Conservation (phyloP, 352 stramenopile species). For the Pythium aquatile region DNA sequence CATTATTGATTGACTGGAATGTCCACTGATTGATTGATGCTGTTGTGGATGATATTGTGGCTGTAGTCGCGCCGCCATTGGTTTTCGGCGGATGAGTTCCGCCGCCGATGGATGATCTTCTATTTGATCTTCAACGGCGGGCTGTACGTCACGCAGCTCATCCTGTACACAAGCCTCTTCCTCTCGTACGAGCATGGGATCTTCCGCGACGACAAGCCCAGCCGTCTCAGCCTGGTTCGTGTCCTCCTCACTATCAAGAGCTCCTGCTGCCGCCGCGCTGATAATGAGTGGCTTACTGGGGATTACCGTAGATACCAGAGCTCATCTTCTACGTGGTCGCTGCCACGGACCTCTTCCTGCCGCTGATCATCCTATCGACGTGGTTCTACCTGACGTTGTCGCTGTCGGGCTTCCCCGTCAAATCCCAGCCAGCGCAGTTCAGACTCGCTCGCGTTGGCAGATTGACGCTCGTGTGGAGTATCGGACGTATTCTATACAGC, state of each 20-base stretch:
- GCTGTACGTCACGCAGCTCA: conserved; percentile 85
- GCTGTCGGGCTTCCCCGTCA: conserved; percentile 87
- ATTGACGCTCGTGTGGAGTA: conserved; percentile 80
- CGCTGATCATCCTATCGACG: conserved; percentile 86
- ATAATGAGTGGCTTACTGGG: not conserved
- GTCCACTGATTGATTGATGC: not conserved
- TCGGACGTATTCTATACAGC: conserved; percentile 84
- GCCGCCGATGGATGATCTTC: conserved; percentile 89
- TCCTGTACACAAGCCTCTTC: conserved; percentile 89
- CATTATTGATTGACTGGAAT: not conserved
- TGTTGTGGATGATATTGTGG: conserved; percentile 1
- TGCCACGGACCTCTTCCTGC: conserved; percentile 84
- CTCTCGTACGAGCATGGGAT: conserved; percentile 80
- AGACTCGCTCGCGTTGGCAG: conserved; percentile 58
- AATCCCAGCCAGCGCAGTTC: conserved; percentile 55
- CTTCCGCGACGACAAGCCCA: conserved; percentile 70
- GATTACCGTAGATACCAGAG: conserved; percentile 49
- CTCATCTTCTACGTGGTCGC: conserved; percentile 84
- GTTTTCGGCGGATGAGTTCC: conserved; percentile 84
- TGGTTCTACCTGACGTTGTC: conserved; percentile 89
- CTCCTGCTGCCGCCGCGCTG: too few relatives aligned
- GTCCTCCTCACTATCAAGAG: not conserved
- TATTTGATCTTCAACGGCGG: conserved; percentile 91
- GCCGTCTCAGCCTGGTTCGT: conserved; percentile 67
- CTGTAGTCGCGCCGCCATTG: conserved; percentile 84